Evolutionary conservation across 1,284 basidiomycete genomes (phyloP).

Genomic region (Cerioporus squamosus): DNA sequence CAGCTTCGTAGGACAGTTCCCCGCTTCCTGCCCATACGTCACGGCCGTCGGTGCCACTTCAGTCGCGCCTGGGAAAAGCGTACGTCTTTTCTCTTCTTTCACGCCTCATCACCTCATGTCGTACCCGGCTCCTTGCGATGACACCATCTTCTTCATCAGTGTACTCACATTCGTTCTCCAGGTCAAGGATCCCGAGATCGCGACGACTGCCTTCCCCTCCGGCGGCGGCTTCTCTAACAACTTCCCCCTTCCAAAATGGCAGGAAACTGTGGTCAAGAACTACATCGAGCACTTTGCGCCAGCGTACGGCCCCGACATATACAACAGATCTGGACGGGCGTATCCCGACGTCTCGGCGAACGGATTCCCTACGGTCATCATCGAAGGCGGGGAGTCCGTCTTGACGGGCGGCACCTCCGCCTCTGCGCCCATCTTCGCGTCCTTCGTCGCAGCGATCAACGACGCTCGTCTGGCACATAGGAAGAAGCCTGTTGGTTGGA

Average conservation of each 20-base stretch:
- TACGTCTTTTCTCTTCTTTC: conserved; percentile 4
- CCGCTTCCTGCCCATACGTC: conserved; percentile 28
- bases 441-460: conserved; percentile 61
- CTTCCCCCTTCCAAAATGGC: conserved; percentile 18
- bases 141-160: no score
- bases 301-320: conserved; percentile 14
- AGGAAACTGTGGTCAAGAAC: conserved; percentile 14
- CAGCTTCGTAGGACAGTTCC: conserved; percentile 26
- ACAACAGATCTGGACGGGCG: conserved; percentile 25
- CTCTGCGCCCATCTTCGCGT: conserved; percentile 40
- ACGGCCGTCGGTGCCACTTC: conserved; percentile 29
- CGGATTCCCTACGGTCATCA: conserved; percentile 42
- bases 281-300: conserved; percentile 20
- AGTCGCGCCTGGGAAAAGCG: conserved; percentile 21
- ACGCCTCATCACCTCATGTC: no score
- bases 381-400: conserved; percentile 30
- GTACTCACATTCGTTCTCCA: background rate
- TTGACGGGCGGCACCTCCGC: conserved; percentile 21
- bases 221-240: conserved; percentile 27
- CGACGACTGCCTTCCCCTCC: conserved; percentile 18
- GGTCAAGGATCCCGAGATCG: conserved; percentile 21
- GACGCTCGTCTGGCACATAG: conserved; percentile 52
- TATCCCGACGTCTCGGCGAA: conserved; percentile 27
- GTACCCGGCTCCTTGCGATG: no score
- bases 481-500: conserved; percentile 54